Evolutionary conservation across 2,329 filamentous ascomycete species (phyloP).

Genomic region (Exophiala sideris): DNA sequence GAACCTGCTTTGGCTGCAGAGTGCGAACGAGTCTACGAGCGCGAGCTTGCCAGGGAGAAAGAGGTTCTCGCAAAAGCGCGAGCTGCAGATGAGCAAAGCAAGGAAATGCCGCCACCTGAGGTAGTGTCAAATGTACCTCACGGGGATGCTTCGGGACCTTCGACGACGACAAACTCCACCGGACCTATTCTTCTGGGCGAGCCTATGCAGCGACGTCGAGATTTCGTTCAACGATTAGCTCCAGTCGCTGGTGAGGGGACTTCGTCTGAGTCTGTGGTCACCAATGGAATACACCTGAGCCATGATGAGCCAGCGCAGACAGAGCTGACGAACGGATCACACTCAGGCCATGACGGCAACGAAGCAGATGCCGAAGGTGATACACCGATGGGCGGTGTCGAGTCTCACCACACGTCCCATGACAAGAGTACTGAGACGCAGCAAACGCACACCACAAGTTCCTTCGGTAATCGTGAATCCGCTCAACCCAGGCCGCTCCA

Average conservation of each 20-base stretch:
- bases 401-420: constrained; percentile 49
- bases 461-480: constrained; percentile 45
- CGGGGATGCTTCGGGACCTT: constrained; percentile 51
- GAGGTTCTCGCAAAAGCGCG: constrained; percentile 59
- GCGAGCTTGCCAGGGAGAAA: constrained; percentile 67
- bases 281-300: constrained; percentile 42
- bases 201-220: constrained; percentile 53
- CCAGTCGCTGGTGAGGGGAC: constrained; percentile 57
- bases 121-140: constrained; percentile 52
- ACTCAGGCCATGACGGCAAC: constrained; percentile 31
- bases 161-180: constrained; percentile 29
- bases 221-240: constrained; percentile 19
- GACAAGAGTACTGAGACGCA: constrained; percentile 37
- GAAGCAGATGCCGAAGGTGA: constrained; percentile 52
- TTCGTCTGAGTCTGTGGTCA: constrained; percentile 32
- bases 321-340: constrained; percentile 41
- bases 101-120: constrained; percentile 46
- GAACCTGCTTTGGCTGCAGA: constrained; percentile 63
- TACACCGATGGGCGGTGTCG: constrained; percentile 59
- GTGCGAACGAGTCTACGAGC: constrained; percentile 76
- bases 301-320: constrained; percentile 24
- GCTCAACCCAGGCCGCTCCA: constrained; percentile 47
- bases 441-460: constrained; percentile 48
- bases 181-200: constrained; percentile 63
- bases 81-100: constrained; percentile 39